A percentile compares a stretch with the other conserved stretches of the same genome.
Conservation (phyloP, 164 flowering plant genomes). For the Euptelea pleiosperma region DNA sequence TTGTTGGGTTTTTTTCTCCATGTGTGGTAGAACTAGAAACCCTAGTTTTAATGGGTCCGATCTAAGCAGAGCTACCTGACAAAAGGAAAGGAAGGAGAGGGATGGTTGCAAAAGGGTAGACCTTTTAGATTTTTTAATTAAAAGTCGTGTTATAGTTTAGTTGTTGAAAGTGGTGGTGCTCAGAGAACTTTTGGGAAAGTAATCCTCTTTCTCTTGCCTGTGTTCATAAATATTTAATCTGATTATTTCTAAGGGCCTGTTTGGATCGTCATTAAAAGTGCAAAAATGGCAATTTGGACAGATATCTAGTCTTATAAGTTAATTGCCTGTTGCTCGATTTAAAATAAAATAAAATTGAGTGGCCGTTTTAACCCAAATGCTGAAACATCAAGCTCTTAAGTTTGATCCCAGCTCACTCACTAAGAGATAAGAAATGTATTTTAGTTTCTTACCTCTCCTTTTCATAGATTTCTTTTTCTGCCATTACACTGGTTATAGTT, state of each 20-base stretch:
- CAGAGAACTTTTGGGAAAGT: too few relatives aligned
- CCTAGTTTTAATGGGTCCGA: conserved; percentile 4
- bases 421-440: not conserved
- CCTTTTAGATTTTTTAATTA: not conserved
- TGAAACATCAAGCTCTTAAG: not conserved
- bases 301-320: not conserved
- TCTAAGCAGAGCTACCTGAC: too few relatives aligned
- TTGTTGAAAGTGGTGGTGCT: too few relatives aligned
- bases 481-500: not conserved
- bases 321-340: not conserved
- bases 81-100: too few relatives aligned
- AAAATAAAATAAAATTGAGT: not conserved
- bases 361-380: not conserved
- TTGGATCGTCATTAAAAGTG: not conserved
- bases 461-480: conserved; percentile 1
- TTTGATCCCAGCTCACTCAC: not conserved
- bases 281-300: not conserved
- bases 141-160: too few relatives aligned
- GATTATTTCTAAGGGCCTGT: not conserved
- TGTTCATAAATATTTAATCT: not conserved
- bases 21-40: conserved; percentile 1
- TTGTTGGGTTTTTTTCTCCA: not conserved
- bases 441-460: not conserved
- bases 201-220: not conserved
- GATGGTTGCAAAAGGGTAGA: not conserved